Evolutionary conservation across 2,329 filamentous ascomycete genomes (phyloP).

Genomic region (Chalaropsis ovoidea): DNA sequence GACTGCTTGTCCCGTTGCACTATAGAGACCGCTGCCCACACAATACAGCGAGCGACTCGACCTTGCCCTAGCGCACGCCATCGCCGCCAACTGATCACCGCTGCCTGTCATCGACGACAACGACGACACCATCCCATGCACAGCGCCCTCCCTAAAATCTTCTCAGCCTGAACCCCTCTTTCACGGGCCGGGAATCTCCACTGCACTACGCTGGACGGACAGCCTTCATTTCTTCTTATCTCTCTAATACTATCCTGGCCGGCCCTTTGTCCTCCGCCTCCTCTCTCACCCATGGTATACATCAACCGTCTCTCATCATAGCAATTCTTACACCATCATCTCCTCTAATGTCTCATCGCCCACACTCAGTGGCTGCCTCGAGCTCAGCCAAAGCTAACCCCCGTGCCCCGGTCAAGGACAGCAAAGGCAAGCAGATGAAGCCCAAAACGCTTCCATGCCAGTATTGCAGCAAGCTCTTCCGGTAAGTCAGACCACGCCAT

Average conservation of each 20-base stretch:
- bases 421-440: constrained; percentile 46
- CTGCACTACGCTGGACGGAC: not conserved
- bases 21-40: not conserved
- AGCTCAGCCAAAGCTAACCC: constrained; percentile 2
- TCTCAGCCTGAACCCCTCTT: constrained; percentile 6
- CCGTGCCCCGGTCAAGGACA: constrained; percentile 29
- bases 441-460: constrained; percentile 53
- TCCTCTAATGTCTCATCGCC: constrained; percentile 4
- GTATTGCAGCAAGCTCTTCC: constrained; percentile 53
- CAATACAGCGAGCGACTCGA: not conserved
- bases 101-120: not conserved
- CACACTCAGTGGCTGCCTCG: not conserved
- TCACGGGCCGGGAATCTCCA: not conserved
- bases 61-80: not conserved
- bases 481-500: constrained; percentile 38
- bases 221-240: not conserved
- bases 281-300: constrained; percentile 16
- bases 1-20: not conserved
- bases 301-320: constrained; percentile 5
- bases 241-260: constrained; percentile 1
- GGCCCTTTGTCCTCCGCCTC: not conserved
- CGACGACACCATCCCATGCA: not conserved
- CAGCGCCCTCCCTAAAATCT: not conserved
- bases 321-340: not conserved
- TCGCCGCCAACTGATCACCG: not conserved